Base-by-base conservation (phyloP, 805 yeast genomes). In the Saccharomycopsis javanensis region DNA sequence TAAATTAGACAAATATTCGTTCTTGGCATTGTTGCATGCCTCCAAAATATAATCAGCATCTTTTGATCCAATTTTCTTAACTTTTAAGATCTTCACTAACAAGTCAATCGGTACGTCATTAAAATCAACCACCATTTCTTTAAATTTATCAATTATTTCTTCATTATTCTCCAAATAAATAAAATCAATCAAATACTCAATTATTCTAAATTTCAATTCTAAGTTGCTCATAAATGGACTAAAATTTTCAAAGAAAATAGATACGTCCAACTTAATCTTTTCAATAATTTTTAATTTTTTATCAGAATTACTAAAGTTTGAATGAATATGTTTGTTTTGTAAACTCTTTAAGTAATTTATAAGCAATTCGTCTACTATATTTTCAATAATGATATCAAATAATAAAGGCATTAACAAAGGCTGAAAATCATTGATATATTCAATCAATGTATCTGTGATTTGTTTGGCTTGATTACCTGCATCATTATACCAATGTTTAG, bases 31-130 rank as follows among this genome's bases (percentile, higher is more conserved):
- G n/a, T 58, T 58, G 25, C 63, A 60, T 25, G 54, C 57, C 10
- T 58, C 61, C 13, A 60, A 27, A 11, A 60, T 52, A 37, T 30
- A 51, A n/a, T 58, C 61, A 11, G 55, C 5, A 3, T 56, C 55
- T 31, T 55, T 58, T 16, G 58, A 52, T n/a, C 54, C 34, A 7
- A 56, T 35, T 45, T 60, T 68, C 33, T 77, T 64, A 7, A 71
- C 66, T 62, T 75, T 73, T 55, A 90, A 74, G 46, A 89, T 77
- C 13, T 83, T 82, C 50, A 79, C 79, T 48, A 91, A 75, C 64
- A 89, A 79, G 54, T 80, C 84, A 6, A 84, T 71, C 0, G 96
- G 90, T 58, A 91, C 83, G 67, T 88, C 90, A 71, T 88, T 83
- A 72, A 84, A 89, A 45, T 78, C 78, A 11, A 74, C 73, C 55